Base-by-base conservation (phyloP, 2,329 filamentous ascomycete species). In the Chrysoporthe cubensis region DNA sequence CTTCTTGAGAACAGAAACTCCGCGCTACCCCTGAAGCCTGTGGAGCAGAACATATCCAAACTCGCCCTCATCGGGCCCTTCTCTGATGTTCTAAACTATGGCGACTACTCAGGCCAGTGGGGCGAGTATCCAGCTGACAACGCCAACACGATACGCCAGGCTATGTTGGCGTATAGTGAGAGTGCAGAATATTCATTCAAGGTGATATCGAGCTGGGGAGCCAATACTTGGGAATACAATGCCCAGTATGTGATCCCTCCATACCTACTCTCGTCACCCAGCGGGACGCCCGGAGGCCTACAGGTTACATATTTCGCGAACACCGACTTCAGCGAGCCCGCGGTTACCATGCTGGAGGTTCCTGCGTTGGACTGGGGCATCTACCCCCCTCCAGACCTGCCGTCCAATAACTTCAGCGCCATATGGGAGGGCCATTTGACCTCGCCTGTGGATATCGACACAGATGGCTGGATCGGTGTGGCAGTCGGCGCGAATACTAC, bases 321-420 rank as follows among this genome's bases (percentile, higher is more conserved):
- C 48, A 78, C 77, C 0, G 75, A 81, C 60, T 83, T 82, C 70
- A 75, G 67, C 5, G 61, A 76, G 14, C 75, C 77, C 1, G 37
- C 75, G 3, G 72, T 74, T 1, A 70, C 75, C 37, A 74, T 71
- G 43, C 60, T 76, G 13, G 81, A 83, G 66, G 72, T 73, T 0
- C 81, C 81, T 1, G 78, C 78, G 7, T 75, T 80, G 2, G 78
- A 82, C 64, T 83, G 81, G 81, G 80, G 81, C 3, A 69, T 82
- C 40, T 82, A 81, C 63, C 80, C 80, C 13, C 80, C 81, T 0
- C 75, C 78, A 1, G 78, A 77, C 4, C 73, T 82, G 1, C 75
- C 79, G 9, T 82, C 78, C 0, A 82, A 79, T 67, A 83, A 83
- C 68, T 83, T 82, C 70, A 82, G 80, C 64, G 80, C 76, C 0